Evolutionary conservation across 2,329 filamentous ascomycete species (phyloP), one percentile per base, ranked within the genome.

Genomic region (Hymenoscyphus infarciens): DNA sequence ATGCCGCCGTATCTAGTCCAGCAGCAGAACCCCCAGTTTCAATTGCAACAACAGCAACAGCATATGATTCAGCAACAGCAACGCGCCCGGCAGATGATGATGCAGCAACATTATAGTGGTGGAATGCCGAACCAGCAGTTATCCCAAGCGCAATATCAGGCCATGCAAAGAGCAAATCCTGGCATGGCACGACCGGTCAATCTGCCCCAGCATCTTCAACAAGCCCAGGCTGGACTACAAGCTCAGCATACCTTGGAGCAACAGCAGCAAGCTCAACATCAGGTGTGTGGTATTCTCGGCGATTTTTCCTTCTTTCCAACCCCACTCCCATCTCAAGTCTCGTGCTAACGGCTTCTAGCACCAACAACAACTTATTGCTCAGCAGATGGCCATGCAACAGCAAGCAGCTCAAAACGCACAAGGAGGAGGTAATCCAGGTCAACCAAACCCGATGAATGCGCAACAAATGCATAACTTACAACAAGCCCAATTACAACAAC

Each of bases 51-150:
- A 68, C 81, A 85, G 67, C 83, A 87, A 66, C 83, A 86, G 65
- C 81, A 85, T 61, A 74, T 77, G 54, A 72, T 85, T 49, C 83
- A 85, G 65, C 82, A 84, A 45, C 63, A 68, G 42, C 69, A 71
- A 61, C 71, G 82, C 62, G 75, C 76, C 25, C 77, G 81, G 58
- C 83, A 87, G 65, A 77, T 78, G 6, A 74, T 85, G 63, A 78
- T 86, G 76, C 78, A 79, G 16, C 82, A 85, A 67, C 83, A 86
- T 66, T 78, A 77, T 61, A 79, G 75, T 56, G 80, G 81, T 57
- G 80, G 81, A 56, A 83, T 87, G 77, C 77, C 78, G 19, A 80
- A 79, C 69, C 82, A 78, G 74, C 69, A 77, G 63, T 80, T 85
- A 72, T 83, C 75, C 56, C 76, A 75, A 25, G 81, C 82, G 63